Conservation (phyloP, 2,329 filamentous ascomycete species). For the Cercospora sesami region DNA sequence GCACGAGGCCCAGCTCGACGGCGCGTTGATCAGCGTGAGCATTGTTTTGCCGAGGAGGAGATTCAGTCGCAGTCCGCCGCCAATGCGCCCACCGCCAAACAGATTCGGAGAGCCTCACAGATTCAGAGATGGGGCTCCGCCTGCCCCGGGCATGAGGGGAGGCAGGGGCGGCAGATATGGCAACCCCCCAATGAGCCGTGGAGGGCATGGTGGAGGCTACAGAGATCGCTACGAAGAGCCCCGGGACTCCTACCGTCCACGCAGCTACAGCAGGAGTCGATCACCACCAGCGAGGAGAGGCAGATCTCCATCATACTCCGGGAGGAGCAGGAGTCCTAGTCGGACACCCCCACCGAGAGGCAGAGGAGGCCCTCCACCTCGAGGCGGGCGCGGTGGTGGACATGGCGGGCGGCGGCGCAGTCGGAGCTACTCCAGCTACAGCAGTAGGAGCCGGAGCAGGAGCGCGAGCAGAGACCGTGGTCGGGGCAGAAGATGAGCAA, state of each 20-base stretch:
- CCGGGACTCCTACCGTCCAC: conserved; percentile 31
- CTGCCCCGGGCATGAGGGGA: conserved; percentile 29
- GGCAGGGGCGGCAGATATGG: conserved; percentile 29
- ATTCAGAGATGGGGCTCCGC: conserved; percentile 36
- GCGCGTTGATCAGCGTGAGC: conserved; percentile 77
- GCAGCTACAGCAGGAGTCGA: conserved; percentile 28
- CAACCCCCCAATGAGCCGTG: conserved; percentile 26
- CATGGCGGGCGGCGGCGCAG: conserved; percentile 22
- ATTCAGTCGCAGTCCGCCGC: conserved; percentile 76
- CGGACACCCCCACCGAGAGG: conserved; percentile 25
- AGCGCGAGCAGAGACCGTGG: conserved; percentile 31
- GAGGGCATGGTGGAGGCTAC: conserved; percentile 30
- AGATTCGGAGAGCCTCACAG: conserved; percentile 45
- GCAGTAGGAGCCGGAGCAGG: conserved; percentile 28
- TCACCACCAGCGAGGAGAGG: conserved; percentile 29
- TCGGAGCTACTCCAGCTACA: conserved; percentile 25
- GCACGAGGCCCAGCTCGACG: conserved; percentile 91
- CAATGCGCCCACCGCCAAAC: conserved; percentile 61
- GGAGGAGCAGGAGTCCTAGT: conserved; percentile 39
- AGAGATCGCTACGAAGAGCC: conserved; percentile 36
- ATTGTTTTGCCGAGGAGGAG: conserved; percentile 83
- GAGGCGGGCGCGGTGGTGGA: conserved; percentile 19
- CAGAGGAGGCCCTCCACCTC: conserved; percentile 19
- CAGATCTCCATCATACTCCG: conserved; percentile 40
- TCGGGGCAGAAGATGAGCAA: conserved; percentile 28